These are phyloP conservation scores for Entelexis paramagnoliae DNA, from an alignment of 1,139 yeast genomes.

Conservation along the genomic window DNA sequence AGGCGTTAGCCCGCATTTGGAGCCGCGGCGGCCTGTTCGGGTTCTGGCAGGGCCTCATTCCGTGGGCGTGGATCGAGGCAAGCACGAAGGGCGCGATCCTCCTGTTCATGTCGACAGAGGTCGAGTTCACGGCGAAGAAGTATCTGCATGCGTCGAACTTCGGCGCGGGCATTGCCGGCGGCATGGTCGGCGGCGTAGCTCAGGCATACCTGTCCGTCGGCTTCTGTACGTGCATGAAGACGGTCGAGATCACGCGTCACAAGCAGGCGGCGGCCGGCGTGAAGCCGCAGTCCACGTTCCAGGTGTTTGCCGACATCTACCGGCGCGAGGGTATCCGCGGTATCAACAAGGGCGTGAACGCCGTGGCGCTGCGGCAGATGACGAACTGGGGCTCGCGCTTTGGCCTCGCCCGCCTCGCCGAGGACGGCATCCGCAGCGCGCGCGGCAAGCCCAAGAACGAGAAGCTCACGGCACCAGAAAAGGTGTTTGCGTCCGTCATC, in stretches of 20 bases:
- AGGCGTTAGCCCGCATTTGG: conserved; percentile 71
- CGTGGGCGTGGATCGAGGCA: conserved; percentile 99
- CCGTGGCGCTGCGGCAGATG: conserved; percentile 98
- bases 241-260: conserved; percentile 87
- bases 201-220: conserved; percentile 95
- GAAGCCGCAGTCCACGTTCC: conserved; percentile 64
- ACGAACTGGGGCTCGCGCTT: conserved; percentile 98
- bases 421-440: conserved; percentile 59
- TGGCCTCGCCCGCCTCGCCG: conserved; percentile 86
- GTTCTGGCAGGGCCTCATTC: conserved; percentile 92
- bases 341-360: conserved; percentile 94
- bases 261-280: conserved; percentile 69
- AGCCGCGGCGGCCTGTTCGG: conserved; percentile 86
- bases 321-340: conserved; percentile 82
- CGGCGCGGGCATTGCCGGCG: conserved; percentile 85
- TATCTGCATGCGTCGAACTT: conserved; percentile 51
- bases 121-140: conserved; percentile 61
- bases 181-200: conserved; percentile 91
- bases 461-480: conserved; percentile 62
- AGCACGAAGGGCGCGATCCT: conserved; percentile 97
- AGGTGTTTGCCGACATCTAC: conserved; percentile 77
- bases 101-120: conserved; percentile 83
- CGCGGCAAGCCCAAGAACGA: conserved; percentile 54
- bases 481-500: conserved; percentile 72
- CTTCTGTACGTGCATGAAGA: conserved; percentile 95